Conservation (phyloP, 768 basidiomycete genomes). For the Pisolithus microcarpus region DNA sequence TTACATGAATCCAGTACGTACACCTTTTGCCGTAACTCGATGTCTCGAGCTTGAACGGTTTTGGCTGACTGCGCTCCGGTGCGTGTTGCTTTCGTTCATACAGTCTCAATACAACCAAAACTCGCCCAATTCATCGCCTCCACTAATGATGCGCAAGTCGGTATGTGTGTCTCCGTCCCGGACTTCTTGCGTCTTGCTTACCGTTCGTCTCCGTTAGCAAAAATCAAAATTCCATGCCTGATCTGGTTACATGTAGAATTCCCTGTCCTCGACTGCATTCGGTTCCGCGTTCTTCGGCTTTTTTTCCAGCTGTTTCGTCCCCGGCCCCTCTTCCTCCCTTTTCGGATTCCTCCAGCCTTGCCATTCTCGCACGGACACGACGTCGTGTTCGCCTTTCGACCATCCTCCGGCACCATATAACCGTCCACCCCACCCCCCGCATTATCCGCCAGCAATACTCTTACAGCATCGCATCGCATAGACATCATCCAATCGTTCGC, state of each 20-base stretch:
- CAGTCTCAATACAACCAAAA: slow-evolving; percentile 33
- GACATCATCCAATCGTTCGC: slow-evolving; percentile 19
- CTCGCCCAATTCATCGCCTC: slow-evolving; percentile 33
- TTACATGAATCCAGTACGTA: slow-evolving; percentile 35
- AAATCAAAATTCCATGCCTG: slow-evolving; percentile 32
- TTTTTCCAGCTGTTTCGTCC: background rate
- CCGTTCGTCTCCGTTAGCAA: slow-evolving; percentile 8
- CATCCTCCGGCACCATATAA: background rate
- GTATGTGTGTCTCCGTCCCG: slow-evolving; percentile 20
- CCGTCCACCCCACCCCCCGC: slow-evolving; percentile 5
- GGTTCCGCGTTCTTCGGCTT: background rate
- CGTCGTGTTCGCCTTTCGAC: slow-evolving; percentile 4
- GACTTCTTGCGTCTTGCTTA: background rate
- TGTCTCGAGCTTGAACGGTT: background rate
- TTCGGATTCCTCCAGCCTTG: slow-evolving; percentile 19
- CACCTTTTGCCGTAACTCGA: background rate
- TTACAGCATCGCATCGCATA: slow-evolving; percentile 23
- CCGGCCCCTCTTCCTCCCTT: slow-evolving; percentile 1
- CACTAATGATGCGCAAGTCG: slow-evolving; percentile 53
- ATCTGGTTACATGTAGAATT: slow-evolving; percentile 6
- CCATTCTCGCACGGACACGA: slow-evolving; percentile 12
- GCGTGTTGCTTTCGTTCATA: slow-evolving; percentile 6
- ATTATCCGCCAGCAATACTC: slow-evolving; percentile 14
- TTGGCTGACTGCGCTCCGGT: background rate
- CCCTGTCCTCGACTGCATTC: background rate